These are phyloP conservation scores for Hanseniaspora mollemarum DNA, from an alignment of 805 yeast genomes.

Conservation along the genomic window DNA sequence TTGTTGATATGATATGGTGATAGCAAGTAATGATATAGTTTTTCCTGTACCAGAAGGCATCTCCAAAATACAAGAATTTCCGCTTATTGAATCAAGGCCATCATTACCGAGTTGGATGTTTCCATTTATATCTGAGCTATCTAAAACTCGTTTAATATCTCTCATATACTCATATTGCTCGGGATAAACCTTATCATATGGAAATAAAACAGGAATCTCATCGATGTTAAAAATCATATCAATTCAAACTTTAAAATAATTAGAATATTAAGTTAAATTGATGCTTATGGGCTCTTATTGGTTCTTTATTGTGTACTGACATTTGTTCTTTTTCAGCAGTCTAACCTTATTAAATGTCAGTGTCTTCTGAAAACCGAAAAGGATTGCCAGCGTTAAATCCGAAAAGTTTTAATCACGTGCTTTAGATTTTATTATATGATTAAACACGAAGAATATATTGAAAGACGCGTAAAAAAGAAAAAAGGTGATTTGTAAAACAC, in stretches of 20 bases:
- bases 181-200: conserved; percentile 93
- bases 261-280: too few species aligned
- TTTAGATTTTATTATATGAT: too few species aligned
- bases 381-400: too few species aligned
- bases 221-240: conserved; percentile 71
- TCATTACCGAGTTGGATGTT: conserved; percentile 4
- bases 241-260: too few species aligned
- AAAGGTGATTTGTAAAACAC: background rate
- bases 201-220: conserved; percentile 89
- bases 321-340: too few species aligned
- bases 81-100: conserved; percentile 48
- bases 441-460: too few species aligned
- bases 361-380: too few species aligned
- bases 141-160: conserved; percentile 83
- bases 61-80: conserved; percentile 78
- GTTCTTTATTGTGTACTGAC: too few species aligned
- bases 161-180: conserved; percentile 98
- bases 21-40: conserved; percentile 79
- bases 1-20: conserved; percentile 93
- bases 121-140: conserved; percentile 27
- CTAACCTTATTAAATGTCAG: too few species aligned
- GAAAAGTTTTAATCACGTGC: too few species aligned
- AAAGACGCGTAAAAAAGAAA: background rate
- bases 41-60: conserved; percentile 99
- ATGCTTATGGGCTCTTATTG: background rate